Percentiles rank a stretch among this genome's conserved stretches.
Conservation (phyloP, 75 land plant species). For the Selaginella tamariscina region DNA sequence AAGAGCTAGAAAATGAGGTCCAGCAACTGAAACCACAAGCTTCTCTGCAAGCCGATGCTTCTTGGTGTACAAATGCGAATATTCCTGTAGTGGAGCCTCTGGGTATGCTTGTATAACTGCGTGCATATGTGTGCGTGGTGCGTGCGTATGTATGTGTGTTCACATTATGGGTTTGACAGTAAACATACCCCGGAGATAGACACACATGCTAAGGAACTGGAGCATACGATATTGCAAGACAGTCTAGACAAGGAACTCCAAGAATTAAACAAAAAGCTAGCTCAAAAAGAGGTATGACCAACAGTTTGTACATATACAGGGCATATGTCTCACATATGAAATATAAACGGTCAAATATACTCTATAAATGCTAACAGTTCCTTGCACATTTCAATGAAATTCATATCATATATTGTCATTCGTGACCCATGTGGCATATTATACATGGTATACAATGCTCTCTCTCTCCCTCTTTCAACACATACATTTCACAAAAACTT, state of each 20-base stretch:
- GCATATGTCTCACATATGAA: too few species aligned
- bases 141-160: too few species aligned
- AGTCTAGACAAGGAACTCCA: constrained; percentile 5
- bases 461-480: too few species aligned
- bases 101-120: too few species aligned
- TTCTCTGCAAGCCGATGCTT: neutral
- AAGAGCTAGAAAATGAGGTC: neutral
- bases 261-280: constrained; percentile 7
- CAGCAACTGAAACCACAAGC: neutral
- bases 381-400: neutral
- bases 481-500: too few species aligned
- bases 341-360: too few species aligned
- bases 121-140: too few species aligned
- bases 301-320: too few species aligned
- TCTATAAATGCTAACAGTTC: too few species aligned
- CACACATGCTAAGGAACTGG: neutral
- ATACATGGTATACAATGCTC: too few species aligned
- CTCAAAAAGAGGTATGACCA: constrained; percentile 10
- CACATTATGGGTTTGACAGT: too few species aligned
- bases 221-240: neutral
- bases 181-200: neutral
- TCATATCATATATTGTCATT: neutral
- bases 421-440: too few species aligned
- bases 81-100: neutral
- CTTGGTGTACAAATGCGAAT: neutral